These are phyloP conservation scores for Guadua angustifolia DNA, from an alignment of 176 grass and related monocot genomes.

Conservation along the genomic window DNA sequence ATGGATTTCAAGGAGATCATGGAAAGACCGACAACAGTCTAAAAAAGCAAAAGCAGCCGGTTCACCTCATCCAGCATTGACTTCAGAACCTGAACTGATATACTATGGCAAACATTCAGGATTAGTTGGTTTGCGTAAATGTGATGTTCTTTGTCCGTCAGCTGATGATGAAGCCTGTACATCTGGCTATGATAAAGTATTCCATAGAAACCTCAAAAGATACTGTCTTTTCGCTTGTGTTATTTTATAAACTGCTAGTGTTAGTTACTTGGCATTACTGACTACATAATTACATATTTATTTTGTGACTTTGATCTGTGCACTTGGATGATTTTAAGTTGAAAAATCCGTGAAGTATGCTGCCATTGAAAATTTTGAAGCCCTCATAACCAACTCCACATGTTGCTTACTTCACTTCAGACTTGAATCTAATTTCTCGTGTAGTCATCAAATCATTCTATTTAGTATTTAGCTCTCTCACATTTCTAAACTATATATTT, in stretches of 20 bases:
- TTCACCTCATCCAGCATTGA: conserved; percentile 47
- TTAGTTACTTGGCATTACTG: neutral
- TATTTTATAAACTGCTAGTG: neutral
- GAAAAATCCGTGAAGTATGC: neutral
- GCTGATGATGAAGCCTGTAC: conserved; percentile 53
- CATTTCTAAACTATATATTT: neutral
- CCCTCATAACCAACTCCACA: neutral
- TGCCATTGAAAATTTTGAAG: conserved; percentile 13
- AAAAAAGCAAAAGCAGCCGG: conserved; percentile 50
- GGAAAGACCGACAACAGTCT: conserved; percentile 72
- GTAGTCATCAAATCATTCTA: neutral
- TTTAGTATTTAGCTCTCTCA: neutral
- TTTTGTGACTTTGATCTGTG: conserved; percentile 10
- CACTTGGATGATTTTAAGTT: neutral
- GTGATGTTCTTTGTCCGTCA: conserved; percentile 48
- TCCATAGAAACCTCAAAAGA: neutral
- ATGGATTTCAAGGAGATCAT: conserved; percentile 80
- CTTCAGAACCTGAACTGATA: conserved; percentile 80
- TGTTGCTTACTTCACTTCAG: conserved; percentile 10
- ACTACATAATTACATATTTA: neutral
- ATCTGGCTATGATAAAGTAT: conserved; percentile 95
- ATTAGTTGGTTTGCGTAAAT: conserved; percentile 72
- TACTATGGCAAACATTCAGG: conserved; percentile 95
- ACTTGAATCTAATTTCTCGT: neutral
- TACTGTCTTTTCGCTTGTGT: neutral